A percentile compares a stretch with the other conserved stretches of the same genome.
Conservation (phyloP, 1,139 yeast genomes). For the Hyphopichia buzzinii region DNA sequence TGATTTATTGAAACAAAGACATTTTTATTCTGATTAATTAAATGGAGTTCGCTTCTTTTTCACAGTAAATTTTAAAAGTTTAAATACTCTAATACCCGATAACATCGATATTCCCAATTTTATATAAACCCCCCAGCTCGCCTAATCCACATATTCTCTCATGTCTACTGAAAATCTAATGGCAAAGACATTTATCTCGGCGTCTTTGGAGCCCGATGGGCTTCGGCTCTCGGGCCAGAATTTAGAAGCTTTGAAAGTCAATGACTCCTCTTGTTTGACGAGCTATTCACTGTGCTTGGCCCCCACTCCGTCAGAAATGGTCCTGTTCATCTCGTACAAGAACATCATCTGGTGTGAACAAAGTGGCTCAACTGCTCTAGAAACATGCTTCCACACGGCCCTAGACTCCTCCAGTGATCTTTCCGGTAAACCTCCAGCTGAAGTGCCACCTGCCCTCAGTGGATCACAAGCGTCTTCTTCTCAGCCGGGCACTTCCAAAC, state of each 20-base stretch:
- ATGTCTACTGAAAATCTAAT: constrained; percentile 13
- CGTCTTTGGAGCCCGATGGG: constrained; percentile 9
- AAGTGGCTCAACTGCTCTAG: not conserved
- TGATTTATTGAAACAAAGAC: too few species aligned
- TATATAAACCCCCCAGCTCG: too few species aligned
- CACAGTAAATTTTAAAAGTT: too few species aligned
- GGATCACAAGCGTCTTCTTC: not conserved
- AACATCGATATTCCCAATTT: too few species aligned
- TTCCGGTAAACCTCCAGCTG: not conserved
- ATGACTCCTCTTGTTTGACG: constrained; percentile 2
- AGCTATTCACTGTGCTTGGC: constrained; percentile 2
- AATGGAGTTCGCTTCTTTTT: too few species aligned
- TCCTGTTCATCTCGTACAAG: constrained; percentile 18
- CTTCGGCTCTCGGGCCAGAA: constrained; percentile 11
- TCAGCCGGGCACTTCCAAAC: constrained; percentile 1
- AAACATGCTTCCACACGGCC: constrained; percentile 1
- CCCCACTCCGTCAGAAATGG: constrained; percentile 3
- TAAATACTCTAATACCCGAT: too few species aligned
- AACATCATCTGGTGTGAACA: constrained; percentile 29
- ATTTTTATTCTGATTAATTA: too few species aligned
- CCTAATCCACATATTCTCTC: too few species aligned
- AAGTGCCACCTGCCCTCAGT: not conserved
- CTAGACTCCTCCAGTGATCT: constrained; percentile 2
- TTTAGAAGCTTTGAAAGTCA: constrained; percentile 6
- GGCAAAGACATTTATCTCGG: constrained; percentile 7